A percentile compares a stretch with the other conserved stretches of the same genome.
Evolutionary conservation across 352 stramenopile species (phyloP).

Genomic region (Plasmopara viticola): DNA sequence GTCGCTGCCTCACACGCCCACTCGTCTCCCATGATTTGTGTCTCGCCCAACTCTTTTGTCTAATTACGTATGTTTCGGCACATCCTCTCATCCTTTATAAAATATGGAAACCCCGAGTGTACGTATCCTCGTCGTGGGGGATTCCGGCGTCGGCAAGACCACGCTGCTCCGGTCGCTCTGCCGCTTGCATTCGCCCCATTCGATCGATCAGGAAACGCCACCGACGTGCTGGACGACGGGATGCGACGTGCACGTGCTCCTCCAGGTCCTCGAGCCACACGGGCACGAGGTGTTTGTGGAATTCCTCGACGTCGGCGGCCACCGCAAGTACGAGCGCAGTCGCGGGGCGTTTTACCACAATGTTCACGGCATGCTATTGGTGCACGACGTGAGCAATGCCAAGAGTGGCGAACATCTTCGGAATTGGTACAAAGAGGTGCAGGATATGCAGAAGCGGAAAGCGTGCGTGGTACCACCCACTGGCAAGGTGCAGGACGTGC

Average conservation of each 20-base stretch:
- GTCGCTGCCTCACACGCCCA: slow-evolving; percentile 66
- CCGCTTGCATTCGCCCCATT: slow-evolving; percentile 15
- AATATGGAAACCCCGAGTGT: slow-evolving; percentile 70
- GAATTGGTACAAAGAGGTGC: slow-evolving; percentile 54
- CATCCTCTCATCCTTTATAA: not conserved
- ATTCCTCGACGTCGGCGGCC: slow-evolving; percentile 79
- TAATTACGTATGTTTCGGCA: not conserved
- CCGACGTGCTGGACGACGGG: slow-evolving; percentile 68
- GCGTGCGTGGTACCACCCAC: slow-evolving; percentile 45
- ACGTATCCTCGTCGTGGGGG: slow-evolving; percentile 74
- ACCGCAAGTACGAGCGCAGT: slow-evolving; percentile 78
- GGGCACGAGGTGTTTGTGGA: slow-evolving; percentile 65
- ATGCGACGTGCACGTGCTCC: slow-evolving; percentile 74
- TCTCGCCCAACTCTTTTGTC: too few species aligned
- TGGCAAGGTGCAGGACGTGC: slow-evolving; percentile 23
- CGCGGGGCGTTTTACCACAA: slow-evolving; percentile 77
- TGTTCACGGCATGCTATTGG: slow-evolving; percentile 74
- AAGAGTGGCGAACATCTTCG: slow-evolving; percentile 69
- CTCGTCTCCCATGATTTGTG: slow-evolving; percentile 48
- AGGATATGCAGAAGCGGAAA: slow-evolving; percentile 36
- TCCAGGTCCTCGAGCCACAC: slow-evolving; percentile 13
- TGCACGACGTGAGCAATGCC: slow-evolving; percentile 74
- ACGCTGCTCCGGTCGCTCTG: slow-evolving; percentile 63
- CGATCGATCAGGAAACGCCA: slow-evolving; percentile 10
- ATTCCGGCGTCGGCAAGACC: slow-evolving; percentile 84